Evolutionary conservation across 768 basidiomycete genomes (phyloP).

Genomic region (Sutorius australiensis): DNA sequence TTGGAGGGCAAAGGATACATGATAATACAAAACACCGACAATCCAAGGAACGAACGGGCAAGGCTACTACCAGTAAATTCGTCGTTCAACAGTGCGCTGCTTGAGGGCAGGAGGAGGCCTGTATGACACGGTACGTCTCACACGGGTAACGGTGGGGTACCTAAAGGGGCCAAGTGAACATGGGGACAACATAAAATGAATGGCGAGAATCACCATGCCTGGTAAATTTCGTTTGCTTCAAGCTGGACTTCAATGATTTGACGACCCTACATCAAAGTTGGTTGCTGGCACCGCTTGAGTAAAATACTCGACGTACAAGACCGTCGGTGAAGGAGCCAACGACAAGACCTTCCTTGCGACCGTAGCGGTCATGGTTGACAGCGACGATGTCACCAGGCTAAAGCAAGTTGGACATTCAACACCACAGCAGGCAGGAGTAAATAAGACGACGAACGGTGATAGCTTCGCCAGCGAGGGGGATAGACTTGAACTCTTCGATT

Average conservation of each 20-base stretch:
- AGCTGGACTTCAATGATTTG: slow-evolving; percentile 82
- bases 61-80: slow-evolving; percentile 63
- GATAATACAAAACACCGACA: slow-evolving; percentile 33
- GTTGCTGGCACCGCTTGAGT: not conserved
- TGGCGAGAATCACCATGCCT: slow-evolving; percentile 51
- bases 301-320: slow-evolving; percentile 43
- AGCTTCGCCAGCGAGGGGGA: slow-evolving; percentile 29
- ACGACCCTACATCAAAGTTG: slow-evolving; percentile 52
- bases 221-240: slow-evolving; percentile 62
- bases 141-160: slow-evolving; percentile 77
- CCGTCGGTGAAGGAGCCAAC: slow-evolving; percentile 71
- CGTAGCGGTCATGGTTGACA: slow-evolving; percentile 59
- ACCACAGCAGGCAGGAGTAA: not conserved
- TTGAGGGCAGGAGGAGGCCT: slow-evolving; percentile 42
- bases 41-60: slow-evolving; percentile 9
- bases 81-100: slow-evolving; percentile 65
- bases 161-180: slow-evolving; percentile 31
- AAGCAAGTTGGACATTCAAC: slow-evolving; percentile 2
- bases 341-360: slow-evolving; percentile 75
- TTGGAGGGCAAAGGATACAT: slow-evolving; percentile 19
- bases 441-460: slow-evolving; percentile 30
- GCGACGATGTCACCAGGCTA: slow-evolving; percentile 82
- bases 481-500: slow-evolving; percentile 28
- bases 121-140: slow-evolving; percentile 68
- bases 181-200: not conserved